phyloP scores from a whole-genome alignment of 73 alveolate genomes.

The Paramecium pentaurelia region DNA sequence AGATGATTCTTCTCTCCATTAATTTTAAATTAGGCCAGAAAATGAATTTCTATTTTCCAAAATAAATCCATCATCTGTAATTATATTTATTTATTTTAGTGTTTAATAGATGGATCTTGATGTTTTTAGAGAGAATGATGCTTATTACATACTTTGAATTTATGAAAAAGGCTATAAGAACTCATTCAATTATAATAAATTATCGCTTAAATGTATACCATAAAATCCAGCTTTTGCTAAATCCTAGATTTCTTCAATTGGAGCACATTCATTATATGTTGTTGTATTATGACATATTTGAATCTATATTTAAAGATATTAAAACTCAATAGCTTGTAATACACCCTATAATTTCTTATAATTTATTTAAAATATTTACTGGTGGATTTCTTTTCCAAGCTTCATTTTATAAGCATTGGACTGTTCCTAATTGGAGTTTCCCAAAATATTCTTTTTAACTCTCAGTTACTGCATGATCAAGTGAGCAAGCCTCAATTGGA shows the following conservation, averaged over 20 bases:
- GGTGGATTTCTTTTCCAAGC: background rate
- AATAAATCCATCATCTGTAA: background rate
- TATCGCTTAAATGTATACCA: background rate
- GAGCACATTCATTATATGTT: background rate
- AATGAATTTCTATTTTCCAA: background rate
- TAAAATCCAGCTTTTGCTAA: background rate
- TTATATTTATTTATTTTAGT: background rate
- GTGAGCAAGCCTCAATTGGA: background rate
- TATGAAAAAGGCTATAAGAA: background rate
- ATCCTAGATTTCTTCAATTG: background rate
- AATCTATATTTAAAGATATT: background rate
- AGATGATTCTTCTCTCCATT: background rate
- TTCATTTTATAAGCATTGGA: background rate
- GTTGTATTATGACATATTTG: background rate
- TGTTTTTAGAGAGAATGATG: background rate
- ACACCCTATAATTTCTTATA: background rate
- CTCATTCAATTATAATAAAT: background rate
- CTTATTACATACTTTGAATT: background rate
- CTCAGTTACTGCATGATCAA: background rate
- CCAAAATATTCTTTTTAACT: background rate
- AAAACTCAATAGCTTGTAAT: background rate
- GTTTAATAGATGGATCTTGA: background rate
- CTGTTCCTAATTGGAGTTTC: background rate
- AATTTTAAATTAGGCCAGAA: background rate
- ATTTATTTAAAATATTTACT: background rate